phyloP scores from a whole-genome alignment of 345 rosid species.

The Eucalyptus brandiana region DNA sequence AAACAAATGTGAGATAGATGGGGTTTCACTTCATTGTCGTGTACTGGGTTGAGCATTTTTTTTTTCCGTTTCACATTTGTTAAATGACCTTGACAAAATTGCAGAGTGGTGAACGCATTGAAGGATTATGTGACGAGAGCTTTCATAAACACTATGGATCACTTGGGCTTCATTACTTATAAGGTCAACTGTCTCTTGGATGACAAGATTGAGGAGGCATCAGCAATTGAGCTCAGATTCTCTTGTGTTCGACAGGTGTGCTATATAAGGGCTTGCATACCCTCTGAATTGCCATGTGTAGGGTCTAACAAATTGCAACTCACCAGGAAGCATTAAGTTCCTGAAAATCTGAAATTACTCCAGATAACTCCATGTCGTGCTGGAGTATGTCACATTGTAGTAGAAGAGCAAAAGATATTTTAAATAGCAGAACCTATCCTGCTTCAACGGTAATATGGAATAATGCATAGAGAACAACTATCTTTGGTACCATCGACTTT shows the following conservation, averaged over 20 bases:
- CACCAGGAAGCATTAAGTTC: background rate
- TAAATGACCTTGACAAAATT: background rate
- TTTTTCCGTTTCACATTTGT: background rate
- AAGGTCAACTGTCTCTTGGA: constrained; percentile 43
- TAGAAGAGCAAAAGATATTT: background rate
- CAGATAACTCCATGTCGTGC: background rate
- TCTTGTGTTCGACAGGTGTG: constrained; percentile 56
- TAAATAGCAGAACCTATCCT: background rate
- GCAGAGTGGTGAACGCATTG: constrained; percentile 51
- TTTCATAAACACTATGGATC: constrained; percentile 68
- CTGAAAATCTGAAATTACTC: background rate
- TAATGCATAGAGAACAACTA: background rate
- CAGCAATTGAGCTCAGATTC: constrained; percentile 27
- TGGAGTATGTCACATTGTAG: background rate
- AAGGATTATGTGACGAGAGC: constrained; percentile 67
- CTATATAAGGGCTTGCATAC: background rate
- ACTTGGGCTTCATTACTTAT: constrained; percentile 72
- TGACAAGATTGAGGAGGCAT: constrained; percentile 28
- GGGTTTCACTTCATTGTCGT: background rate
- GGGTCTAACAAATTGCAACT: background rate
- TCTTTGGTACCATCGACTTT: background rate
- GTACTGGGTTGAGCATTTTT: background rate
- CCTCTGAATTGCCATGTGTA: background rate
- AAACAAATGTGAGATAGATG: constrained; percentile 38
- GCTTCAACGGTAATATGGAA: background rate